Percentiles rank a stretch among this genome's conserved stretches.
These are phyloP conservation scores for Termitomyces sp. DNA, from an alignment of 768 basidiomycete genomes.

Conservation along the genomic window DNA sequence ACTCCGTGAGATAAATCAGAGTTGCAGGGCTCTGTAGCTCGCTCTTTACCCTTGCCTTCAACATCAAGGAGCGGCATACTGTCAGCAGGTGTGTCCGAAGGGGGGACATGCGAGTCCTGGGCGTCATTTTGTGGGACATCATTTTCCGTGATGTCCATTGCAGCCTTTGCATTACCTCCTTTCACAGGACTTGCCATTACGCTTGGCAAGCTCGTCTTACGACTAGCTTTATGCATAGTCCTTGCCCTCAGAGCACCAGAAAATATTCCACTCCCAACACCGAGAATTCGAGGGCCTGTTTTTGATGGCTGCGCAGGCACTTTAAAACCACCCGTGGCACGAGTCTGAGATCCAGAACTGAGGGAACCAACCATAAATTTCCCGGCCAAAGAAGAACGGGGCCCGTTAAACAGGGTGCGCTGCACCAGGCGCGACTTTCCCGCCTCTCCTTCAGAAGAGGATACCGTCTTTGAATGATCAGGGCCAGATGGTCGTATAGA, in stretches of 20 bases:
- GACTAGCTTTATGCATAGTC: constrained; percentile 33
- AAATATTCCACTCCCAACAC: constrained; percentile 8
- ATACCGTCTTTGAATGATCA: background rate
- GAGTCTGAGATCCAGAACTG: constrained; percentile 13
- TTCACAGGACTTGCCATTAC: constrained; percentile 47
- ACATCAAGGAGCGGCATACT: constrained; percentile 1
- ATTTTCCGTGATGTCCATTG: constrained; percentile 16
- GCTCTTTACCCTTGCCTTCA: constrained; percentile 30
- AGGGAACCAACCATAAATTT: constrained; percentile 9
- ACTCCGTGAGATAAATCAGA: constrained; percentile 44
- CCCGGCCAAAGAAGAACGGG: constrained; percentile 7
- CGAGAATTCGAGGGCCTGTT: constrained; percentile 6
- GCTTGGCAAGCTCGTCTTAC: constrained; percentile 39
- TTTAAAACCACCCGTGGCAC: constrained; percentile 9
- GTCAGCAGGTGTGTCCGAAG: background rate
- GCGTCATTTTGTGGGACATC: background rate
- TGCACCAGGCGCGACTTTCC: constrained; percentile 3
- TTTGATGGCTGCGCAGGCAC: constrained; percentile 4
- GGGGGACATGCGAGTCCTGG: constrained; percentile 9
- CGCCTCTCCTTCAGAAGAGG: background rate
- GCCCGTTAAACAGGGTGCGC: constrained; percentile 3
- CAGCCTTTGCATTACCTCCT: constrained; percentile 20
- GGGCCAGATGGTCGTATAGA: constrained; percentile 1
- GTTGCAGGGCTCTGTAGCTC: constrained; percentile 19
- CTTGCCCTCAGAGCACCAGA: constrained; percentile 20